These are phyloP conservation scores for Copromyces sp. DNA, from an alignment of 495 filamentous ascomycete species.

Conservation along the genomic window DNA sequence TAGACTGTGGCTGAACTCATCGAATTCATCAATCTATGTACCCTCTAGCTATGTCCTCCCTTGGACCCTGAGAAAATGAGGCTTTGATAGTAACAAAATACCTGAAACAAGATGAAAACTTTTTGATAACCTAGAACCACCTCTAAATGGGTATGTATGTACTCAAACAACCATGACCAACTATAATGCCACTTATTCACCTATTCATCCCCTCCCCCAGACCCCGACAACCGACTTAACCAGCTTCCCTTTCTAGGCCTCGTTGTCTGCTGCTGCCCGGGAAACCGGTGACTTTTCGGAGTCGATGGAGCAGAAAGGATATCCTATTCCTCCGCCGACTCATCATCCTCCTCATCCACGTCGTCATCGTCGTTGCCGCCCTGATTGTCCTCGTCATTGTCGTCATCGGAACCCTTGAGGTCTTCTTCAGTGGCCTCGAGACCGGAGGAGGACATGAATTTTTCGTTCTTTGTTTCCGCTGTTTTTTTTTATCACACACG, in stretches of 20 bases:
- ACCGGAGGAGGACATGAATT: conserved; percentile 76
- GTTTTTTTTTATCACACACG: neutral
- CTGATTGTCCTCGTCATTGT: conserved; percentile 11
- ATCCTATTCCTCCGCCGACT: neutral
- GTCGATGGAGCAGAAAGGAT: neutral
- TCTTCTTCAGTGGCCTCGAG: conserved; percentile 52
- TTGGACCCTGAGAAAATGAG: no score
- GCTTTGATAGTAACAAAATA: no score
- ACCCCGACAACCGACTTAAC: neutral
- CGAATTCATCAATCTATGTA: no score
- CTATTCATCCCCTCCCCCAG: neutral
- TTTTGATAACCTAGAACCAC: neutral
- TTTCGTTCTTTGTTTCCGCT: conserved; percentile 74
- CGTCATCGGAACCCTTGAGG: conserved; percentile 27
- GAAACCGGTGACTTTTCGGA: neutral
- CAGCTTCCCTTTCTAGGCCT: neutral
- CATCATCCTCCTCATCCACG: conserved; percentile 5
- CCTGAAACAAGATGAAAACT: no score
- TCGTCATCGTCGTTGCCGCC: conserved; percentile 4
- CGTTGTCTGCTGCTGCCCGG: neutral
- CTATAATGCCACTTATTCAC: neutral
- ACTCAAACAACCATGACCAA: neutral
- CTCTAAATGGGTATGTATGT: neutral
- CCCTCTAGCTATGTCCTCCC: no score
- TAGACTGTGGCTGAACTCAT: no score